phyloP scores from a whole-genome alignment of 495 filamentous ascomycete species.

The Neohortaea acidophila region DNA sequence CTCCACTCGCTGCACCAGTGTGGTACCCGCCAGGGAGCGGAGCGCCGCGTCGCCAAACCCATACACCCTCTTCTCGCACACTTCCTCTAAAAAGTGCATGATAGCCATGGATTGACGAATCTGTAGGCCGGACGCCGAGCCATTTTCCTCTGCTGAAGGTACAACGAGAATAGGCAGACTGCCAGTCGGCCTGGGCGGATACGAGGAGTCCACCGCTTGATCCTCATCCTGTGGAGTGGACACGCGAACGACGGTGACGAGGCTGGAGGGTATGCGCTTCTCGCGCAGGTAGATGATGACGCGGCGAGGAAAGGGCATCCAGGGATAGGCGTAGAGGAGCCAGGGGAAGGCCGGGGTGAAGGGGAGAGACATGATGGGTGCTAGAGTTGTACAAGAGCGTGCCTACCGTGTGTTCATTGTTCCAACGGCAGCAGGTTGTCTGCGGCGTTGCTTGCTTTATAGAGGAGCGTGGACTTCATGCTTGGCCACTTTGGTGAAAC shows the following conservation, averaged over 20 bases:
- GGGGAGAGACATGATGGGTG: conserved; percentile 1
- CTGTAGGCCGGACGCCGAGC: background rate
- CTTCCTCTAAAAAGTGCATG: conserved; percentile 1
- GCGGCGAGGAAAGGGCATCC: conserved; percentile 6
- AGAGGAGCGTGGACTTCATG: too few species aligned
- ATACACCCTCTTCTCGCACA: background rate
- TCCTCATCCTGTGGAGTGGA: conserved; percentile 1
- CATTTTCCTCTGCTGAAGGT: background rate
- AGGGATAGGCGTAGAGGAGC: conserved; percentile 4
- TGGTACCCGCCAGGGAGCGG: background rate
- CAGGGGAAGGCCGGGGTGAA: background rate
- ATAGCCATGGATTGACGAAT: conserved; percentile 3
- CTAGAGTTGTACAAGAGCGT: too few species aligned
- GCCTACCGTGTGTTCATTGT: too few species aligned
- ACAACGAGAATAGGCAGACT: conserved; percentile 3
- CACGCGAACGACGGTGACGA: conserved; percentile 1
- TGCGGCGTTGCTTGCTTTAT: too few species aligned
- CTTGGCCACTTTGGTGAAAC: too few species aligned
- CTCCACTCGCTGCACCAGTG: background rate
- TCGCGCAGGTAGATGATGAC: conserved; percentile 4
- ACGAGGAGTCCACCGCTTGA: background rate
- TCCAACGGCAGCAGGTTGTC: too few species aligned
- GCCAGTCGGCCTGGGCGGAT: background rate
- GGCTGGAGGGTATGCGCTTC: background rate
- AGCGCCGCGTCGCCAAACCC: background rate